Base-by-base conservation (phyloP, 2,329 filamentous ascomycete species). In the Phyllosticta paracitricarpa region DNA sequence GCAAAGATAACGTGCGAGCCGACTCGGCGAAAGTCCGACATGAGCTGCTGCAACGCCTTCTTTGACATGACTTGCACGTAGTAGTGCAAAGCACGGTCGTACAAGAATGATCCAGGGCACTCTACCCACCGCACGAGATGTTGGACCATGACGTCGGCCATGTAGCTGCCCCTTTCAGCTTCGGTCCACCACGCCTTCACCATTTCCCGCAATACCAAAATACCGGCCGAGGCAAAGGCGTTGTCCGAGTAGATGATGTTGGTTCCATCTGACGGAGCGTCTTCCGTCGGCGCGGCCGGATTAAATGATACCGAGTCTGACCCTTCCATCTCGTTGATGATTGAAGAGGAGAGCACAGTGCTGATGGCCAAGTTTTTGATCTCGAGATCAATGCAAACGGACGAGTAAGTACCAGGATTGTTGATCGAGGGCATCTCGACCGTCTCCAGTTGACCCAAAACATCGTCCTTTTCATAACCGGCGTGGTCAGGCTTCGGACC, bases 11-110 rank as follows among this genome's bases (percentile, higher is more conserved):
- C 87, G 67, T 97, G 91, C 0, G 91, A 97, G 2, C 94, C 94
- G 1, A 99, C 93, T 10, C 93, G 87, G 63, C 91, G 86, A 77
- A 99, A 99, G 71, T 99, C 94, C 0, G 88, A 89, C 89, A 99
- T 96, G 40, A 99, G 83, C 74, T 97, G 93, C 70, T 97, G 89
- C 66, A 99, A 89, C 0, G 95, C 94, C 74, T 99, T 99, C 66
- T 90, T 89, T 35, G 91, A 96, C 88, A 99, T 95, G 85, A 97
- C 94, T 73, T 97, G 93, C 60, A 99, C 92, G 70, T 99, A 97
- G 78, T 96, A 94, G 71, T 97, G 91, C 65, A 99, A 76, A 5
- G 92, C 91, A 4, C 89, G 86, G 75, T 99, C 95, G 71, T 97
- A 99, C 62, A 99, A 86, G 76, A 93, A 97, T 0, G 92, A 97